These are phyloP conservation scores for Eragrostis curvula DNA, from an alignment of 176 grass and related monocot species.

Conservation along the genomic window DNA sequence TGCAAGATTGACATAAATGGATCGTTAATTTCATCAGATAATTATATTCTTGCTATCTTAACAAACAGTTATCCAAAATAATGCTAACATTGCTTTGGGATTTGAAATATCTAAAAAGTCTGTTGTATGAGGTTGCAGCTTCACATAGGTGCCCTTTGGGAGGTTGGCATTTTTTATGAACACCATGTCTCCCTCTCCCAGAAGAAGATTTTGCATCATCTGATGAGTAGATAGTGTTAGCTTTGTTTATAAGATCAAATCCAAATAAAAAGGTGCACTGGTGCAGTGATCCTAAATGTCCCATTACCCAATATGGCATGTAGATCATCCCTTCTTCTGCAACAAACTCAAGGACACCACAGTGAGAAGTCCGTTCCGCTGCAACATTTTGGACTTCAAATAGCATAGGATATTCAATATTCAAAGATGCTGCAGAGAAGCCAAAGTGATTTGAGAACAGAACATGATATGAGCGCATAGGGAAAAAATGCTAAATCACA, in stretches of 20 bases:
- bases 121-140: slow-evolving; percentile 97
- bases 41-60: slow-evolving; percentile 14
- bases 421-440: slow-evolving; percentile 75
- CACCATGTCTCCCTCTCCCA: slow-evolving; percentile 96
- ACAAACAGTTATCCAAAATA: slow-evolving; percentile 32
- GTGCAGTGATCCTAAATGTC: slow-evolving; percentile 10
- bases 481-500: slow-evolving; percentile 13
- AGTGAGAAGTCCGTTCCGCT: slow-evolving; percentile 82
- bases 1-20: slow-evolving; percentile 47
- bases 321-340: slow-evolving; percentile 99
- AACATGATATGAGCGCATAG: not conserved
- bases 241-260: slow-evolving; percentile 32
- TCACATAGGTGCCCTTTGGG: slow-evolving; percentile 98
- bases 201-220: slow-evolving; percentile 99
- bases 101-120: slow-evolving; percentile 98
- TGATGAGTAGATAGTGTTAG: slow-evolving; percentile 50
- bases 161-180: slow-evolving; percentile 91
- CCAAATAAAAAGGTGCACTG: slow-evolving; percentile 29
- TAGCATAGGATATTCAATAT: slow-evolving; percentile 99
- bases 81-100: slow-evolving; percentile 96
- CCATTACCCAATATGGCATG: slow-evolving; percentile 97
- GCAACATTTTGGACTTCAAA: slow-evolving; percentile 87
- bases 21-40: slow-evolving; percentile 20
- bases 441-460: slow-evolving; percentile 24
- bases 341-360: slow-evolving; percentile 95